Evolutionary conservation across 257 asterid genomes (phyloP).

Genomic region (Salvia rosmarinus): DNA sequence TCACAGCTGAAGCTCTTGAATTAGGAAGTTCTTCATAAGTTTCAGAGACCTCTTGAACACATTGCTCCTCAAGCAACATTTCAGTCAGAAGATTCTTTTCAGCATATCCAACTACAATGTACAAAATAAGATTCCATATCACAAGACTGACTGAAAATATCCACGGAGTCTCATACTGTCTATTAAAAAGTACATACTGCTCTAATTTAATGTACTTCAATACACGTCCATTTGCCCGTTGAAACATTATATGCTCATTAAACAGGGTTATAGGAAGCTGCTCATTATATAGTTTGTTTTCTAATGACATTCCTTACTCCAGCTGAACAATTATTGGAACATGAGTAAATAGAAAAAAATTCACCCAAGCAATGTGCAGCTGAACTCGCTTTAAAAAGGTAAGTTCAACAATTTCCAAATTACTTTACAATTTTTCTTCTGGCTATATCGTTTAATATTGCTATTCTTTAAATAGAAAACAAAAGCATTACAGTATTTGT

Average conservation of each 20-base stretch:
- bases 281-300: background rate
- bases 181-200: background rate
- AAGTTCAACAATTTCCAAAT: constrained; percentile 18
- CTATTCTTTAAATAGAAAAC: too few relatives aligned
- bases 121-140: constrained; percentile 29
- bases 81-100: constrained; percentile 60
- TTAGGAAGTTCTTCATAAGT: constrained; percentile 51
- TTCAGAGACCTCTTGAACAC: constrained; percentile 55
- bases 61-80: constrained; percentile 69
- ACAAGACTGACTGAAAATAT: background rate
- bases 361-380: background rate
- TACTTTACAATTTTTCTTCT: background rate
- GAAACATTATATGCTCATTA: background rate
- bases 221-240: too few relatives aligned
- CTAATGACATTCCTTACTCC: background rate
- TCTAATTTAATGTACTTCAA: background rate
- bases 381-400: constrained; percentile 6
- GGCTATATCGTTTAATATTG: background rate
- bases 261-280: background rate
- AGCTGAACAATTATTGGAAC: background rate
- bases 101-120: constrained; percentile 58
- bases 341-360: background rate
- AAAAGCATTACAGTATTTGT: background rate
- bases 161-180: background rate
- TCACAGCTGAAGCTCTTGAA: constrained; percentile 51